These are phyloP conservation scores for Curvularia eragrostidis DNA, from an alignment of 2,329 filamentous ascomycete species.

Conservation along the genomic window DNA sequence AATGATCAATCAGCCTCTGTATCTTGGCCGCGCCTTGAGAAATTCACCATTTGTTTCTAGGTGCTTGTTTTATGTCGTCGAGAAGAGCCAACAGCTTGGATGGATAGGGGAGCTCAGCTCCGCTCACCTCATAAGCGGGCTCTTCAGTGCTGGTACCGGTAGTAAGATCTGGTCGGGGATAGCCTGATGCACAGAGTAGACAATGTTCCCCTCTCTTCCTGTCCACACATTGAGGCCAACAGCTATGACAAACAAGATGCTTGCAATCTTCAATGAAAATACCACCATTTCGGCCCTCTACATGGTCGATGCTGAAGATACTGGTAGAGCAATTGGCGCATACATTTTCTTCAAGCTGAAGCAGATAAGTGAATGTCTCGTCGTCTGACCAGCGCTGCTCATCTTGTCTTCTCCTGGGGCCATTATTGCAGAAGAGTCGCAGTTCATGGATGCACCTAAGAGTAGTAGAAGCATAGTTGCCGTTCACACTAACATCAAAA, in stretches of 20 bases:
- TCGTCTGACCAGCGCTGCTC: slow-evolving; percentile 8
- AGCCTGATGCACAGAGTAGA: slow-evolving; percentile 5
- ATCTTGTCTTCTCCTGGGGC: slow-evolving; percentile 6
- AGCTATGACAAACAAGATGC: slow-evolving; percentile 17
- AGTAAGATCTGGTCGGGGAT: slow-evolving; percentile 6
- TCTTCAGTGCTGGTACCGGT: not conserved
- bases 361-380: slow-evolving; percentile 13
- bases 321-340: slow-evolving; percentile 6
- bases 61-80: slow-evolving; percentile 27
- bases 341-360: slow-evolving; percentile 8
- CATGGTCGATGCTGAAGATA: slow-evolving; percentile 9
- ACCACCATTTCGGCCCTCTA: slow-evolving; percentile 3
- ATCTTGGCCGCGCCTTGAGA: not conserved
- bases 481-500: slow-evolving; percentile 12
- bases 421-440: slow-evolving; percentile 29
- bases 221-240: slow-evolving; percentile 5
- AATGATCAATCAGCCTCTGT: slow-evolving; percentile 1
- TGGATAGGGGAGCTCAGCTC: slow-evolving; percentile 4
- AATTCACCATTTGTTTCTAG: slow-evolving; percentile 27
- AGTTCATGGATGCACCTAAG: slow-evolving; percentile 20
- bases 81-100: slow-evolving; percentile 34
- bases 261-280: slow-evolving; percentile 5
- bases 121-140: not conserved
- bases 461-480: slow-evolving; percentile 7
- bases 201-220: slow-evolving; percentile 1